Base-by-base conservation (phyloP, 768 basidiomycete genomes). In the Calocybe cyanea region DNA sequence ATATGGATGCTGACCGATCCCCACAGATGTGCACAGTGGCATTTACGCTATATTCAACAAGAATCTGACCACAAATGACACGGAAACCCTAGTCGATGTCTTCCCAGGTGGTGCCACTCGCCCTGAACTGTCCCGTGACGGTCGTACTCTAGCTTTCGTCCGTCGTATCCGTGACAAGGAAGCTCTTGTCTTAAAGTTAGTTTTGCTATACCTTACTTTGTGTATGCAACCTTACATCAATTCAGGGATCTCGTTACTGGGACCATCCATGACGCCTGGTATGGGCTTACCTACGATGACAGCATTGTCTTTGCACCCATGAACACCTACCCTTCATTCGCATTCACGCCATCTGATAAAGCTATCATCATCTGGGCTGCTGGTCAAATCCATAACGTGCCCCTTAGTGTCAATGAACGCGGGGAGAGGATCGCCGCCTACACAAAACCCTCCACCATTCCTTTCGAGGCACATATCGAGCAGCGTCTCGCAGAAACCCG, bases 241-340 rank as follows among this genome's bases (percentile, higher is more conserved):
- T 34, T 10, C 46, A 87, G 85, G 57, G 86, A 87, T 56, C 65
- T 88, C 15, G 58, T 68, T 31, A 83, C 82, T 0, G 86, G 85
- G 14, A 82, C 81, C 2, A 64, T 84, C 31, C 76, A 75, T 52
- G 63, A 87, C 55, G 60, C 80, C 14, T 87, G 82, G 81, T 64
- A 85, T 44, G 85, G 83, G 0, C 67, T 88, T 24, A 81, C 74
- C 2, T 86, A 85, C 54, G 85, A 88, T 57, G 67, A 81, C n/a
- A 70, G 70, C 17, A 59, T 61, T 8, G 69, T 85, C 41, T 85
- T 79, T 7, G 82, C 85, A 11, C 85, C 86, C 0, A 87, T 87
- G 83, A 83, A 85, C 9, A 88, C 85, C 32, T 88, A 88, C 53
- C 86, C 85, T 0, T 81, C 83, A 1, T 88, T 84, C 56, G 72